These are phyloP conservation scores for Diaporthe longicolla DNA, from an alignment of 2,329 filamentous ascomycete species.

Conservation along the genomic window DNA sequence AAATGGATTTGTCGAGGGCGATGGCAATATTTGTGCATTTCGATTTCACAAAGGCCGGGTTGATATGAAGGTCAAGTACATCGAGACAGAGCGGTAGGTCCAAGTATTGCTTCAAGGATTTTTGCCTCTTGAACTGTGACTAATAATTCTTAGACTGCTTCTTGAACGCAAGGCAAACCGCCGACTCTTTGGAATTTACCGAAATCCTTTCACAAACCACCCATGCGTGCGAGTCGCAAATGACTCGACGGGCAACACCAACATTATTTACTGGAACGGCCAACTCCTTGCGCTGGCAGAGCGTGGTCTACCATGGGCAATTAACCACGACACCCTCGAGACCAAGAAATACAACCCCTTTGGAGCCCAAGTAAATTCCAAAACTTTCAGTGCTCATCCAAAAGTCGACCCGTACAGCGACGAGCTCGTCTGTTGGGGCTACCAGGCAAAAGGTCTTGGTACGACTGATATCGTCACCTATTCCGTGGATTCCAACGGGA, in stretches of 20 bases:
- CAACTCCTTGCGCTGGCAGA: slow-evolving; percentile 9
- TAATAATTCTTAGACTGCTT: neutral
- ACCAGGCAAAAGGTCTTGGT: slow-evolving; percentile 21
- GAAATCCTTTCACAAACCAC: neutral
- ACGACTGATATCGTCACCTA: slow-evolving; percentile 4
- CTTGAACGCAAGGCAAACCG: slow-evolving; percentile 6
- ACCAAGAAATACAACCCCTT: slow-evolving; percentile 1
- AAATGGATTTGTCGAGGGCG: slow-evolving; percentile 50
- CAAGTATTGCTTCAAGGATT: neutral
- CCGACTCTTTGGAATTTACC: slow-evolving; percentile 7
- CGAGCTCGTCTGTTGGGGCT: slow-evolving; percentile 1
- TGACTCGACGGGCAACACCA: slow-evolving; percentile 4
- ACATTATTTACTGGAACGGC: slow-evolving; percentile 4
- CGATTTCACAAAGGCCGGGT: slow-evolving; percentile 50
- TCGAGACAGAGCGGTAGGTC: slow-evolving; percentile 6
- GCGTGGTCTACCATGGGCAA: neutral
- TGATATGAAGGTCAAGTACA: slow-evolving; percentile 2
- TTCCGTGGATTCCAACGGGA: slow-evolving; percentile 10
- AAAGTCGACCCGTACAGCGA: slow-evolving; percentile 10
- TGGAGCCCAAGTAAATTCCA: neutral
- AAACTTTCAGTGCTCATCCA: slow-evolving; percentile 17
- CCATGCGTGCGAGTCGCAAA: slow-evolving; percentile 1
- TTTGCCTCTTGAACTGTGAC: no score
- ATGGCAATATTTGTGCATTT: slow-evolving; percentile 57
- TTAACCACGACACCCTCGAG: slow-evolving; percentile 1